Conservation (phyloP, 176 grass and related monocot genomes). For the Typha latifolia region DNA sequence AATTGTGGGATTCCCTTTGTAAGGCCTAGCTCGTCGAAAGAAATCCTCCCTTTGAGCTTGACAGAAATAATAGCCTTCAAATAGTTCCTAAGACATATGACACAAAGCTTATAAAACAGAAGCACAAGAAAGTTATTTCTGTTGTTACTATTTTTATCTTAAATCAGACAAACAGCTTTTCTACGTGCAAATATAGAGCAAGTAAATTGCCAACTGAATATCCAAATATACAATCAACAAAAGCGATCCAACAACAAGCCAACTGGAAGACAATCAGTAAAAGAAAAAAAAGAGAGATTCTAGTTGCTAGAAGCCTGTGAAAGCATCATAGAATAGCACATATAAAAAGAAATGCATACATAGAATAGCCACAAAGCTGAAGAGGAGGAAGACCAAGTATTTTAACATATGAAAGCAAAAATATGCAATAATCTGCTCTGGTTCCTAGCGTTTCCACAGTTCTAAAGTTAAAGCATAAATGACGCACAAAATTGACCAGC, state of each 20-base stretch:
- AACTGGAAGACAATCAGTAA: too few species aligned
- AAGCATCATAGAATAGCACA: not conserved
- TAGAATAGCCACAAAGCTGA: not conserved
- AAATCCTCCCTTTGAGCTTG: slow-evolving; percentile 90
- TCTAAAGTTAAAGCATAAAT: too few species aligned
- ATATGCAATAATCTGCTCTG: not conserved
- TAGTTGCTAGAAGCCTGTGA: not conserved
- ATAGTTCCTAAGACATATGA: slow-evolving; percentile 55
- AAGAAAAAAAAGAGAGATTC: too few species aligned
- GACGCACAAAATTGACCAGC: too few species aligned
- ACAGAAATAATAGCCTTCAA: slow-evolving; percentile 96
- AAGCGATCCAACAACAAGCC: too few species aligned
- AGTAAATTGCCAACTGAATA: too few species aligned
- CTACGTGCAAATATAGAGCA: too few species aligned
- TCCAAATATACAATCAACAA: too few species aligned
- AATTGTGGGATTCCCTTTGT: slow-evolving; percentile 85
- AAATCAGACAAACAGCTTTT: not conserved
- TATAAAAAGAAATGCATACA: not conserved
- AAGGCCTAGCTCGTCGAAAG: slow-evolving; percentile 76
- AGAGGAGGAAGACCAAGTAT: not conserved
- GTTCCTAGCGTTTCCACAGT: not conserved
- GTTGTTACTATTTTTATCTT: not conserved
- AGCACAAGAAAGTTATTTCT: slow-evolving; percentile 4
- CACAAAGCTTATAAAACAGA: not conserved
- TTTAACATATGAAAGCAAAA: not conserved